Evolutionary conservation across 306 rosid species (phyloP).

Genomic region (Quercus alba): DNA sequence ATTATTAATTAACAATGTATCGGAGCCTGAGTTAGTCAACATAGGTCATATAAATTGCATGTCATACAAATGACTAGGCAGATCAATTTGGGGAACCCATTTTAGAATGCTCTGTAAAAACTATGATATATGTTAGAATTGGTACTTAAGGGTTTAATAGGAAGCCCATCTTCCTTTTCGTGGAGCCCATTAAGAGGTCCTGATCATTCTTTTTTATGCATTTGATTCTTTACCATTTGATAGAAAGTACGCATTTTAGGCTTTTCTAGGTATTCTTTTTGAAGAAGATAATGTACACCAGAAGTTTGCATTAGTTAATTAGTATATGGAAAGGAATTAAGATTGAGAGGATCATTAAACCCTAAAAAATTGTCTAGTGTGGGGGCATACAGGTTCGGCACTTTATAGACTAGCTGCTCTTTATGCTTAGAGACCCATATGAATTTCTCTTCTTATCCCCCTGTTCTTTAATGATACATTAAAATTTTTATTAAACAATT

Average conservation of each 20-base stretch:
- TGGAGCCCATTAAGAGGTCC: not conserved
- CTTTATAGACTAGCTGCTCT: conserved; percentile 9
- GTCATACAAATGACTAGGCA: not conserved
- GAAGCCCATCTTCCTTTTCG: not conserved
- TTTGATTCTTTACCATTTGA: conserved; percentile 3
- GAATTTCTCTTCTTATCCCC: conserved; percentile 11
- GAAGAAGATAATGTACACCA: not conserved
- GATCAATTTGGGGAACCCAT: not conserved
- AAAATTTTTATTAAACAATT: not conserved
- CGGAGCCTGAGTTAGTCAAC: not conserved
- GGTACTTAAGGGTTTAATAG: not conserved
- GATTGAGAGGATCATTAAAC: conserved; percentile 1
- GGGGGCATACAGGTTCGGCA: not conserved
- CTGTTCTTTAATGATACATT: not conserved
- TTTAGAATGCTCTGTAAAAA: not conserved
- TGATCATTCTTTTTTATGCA: not conserved
- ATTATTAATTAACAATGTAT: no score
- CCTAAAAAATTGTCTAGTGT: not conserved
- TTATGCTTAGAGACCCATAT: not conserved
- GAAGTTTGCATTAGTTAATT: not conserved
- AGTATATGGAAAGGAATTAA: not conserved
- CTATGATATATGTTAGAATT: not conserved
- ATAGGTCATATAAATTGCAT: not conserved
- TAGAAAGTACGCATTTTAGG: not conserved
- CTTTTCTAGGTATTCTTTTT: not conserved